A percentile compares a stretch with the other conserved stretches of the same genome.
These are phyloP conservation scores for Clathrus columnatus DNA, from an alignment of 768 basidiomycete genomes.

Conservation along the genomic window DNA sequence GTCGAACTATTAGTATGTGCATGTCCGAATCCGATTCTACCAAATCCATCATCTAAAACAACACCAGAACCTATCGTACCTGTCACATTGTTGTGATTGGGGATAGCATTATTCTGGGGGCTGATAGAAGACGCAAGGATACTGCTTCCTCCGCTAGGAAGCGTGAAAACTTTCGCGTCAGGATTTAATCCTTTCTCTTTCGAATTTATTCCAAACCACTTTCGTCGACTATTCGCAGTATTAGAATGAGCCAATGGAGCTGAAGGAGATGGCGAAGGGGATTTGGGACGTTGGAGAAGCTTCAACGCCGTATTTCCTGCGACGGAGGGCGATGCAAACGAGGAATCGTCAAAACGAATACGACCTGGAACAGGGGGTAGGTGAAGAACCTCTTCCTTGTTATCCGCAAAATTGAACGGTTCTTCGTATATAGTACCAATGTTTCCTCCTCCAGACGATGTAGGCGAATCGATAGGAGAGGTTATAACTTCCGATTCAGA, in stretches of 20 bases:
- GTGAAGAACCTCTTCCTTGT: not conserved
- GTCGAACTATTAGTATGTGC: no score
- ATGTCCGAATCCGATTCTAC: no score
- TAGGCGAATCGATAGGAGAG: constrained; percentile 3
- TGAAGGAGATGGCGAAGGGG: not conserved
- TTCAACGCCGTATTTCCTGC: not conserved
- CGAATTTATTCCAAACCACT: constrained; percentile 38
- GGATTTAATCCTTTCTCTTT: constrained; percentile 68
- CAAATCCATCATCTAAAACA: no score
- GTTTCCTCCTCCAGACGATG: not conserved
- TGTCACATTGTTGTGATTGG: constrained; percentile 27
- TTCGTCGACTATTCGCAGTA: constrained; percentile 16
- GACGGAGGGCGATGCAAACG: not conserved
- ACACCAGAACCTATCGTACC: constrained; percentile 17
- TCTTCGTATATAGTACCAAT: not conserved
- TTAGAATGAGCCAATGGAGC: not conserved
- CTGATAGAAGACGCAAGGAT: not conserved
- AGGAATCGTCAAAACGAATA: not conserved
- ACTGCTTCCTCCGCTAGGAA: constrained; percentile 17
- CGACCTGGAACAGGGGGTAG: not conserved
- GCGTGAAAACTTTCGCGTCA: constrained; percentile 75
- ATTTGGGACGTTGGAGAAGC: not conserved
- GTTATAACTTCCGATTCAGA: not conserved
- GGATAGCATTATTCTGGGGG: not conserved
- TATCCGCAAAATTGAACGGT: not conserved